Base-by-base conservation (phyloP, 2,329 filamentous ascomycete genomes). In the Periconia digitata region DNA sequence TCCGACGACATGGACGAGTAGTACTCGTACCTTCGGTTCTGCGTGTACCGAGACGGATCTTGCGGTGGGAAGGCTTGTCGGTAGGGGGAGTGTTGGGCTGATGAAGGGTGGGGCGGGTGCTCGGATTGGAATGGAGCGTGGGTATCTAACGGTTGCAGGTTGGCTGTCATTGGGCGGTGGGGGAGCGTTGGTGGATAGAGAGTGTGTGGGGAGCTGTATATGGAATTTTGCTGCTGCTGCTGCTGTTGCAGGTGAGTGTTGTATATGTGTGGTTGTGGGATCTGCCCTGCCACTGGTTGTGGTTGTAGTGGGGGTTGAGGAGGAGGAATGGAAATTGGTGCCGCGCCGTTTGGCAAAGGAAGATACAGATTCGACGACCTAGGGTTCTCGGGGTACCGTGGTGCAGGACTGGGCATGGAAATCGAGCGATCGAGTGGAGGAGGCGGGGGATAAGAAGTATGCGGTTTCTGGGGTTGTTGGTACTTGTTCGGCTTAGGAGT, bases 381-480 rank as follows among this genome's bases (percentile, higher is more conserved):
- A 2, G 55, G 45, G 15, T 54, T 58, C 18, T 51, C 44, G 17
- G 54, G 44, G 12, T 57, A 52, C 7, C 42, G 34, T 16, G 49
- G 47, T 6, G 48, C 42, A 18, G 58, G 23, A 27, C 58, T 59
- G 12, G 64, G 63, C 49, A 60, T 60, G 0, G 66, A 68, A 10
- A 49, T 21, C 2, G 65, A 59, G 29, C 62, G 64, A 41, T 65
- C 62, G 8, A 67, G 46, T 20, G 58, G 57, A 18, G 62, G 64
- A 15, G 54, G 58, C 24, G 51, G 49, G 7, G 52, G 46, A 40
- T 56, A 49, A 1, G 62, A 47, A 32, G 54, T 65, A 7, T 54
- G 52, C 6, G 62, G 51, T n/a, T 59, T 50, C 13, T 62, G 60
- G 13, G 64, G 49, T 0, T 58, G 53, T 2, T 55, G 50, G 13